A percentile compares a stretch with the other conserved stretches of the same genome.
phyloP scores from a whole-genome alignment of 2,329 filamentous ascomycete species.

The Neonectria faginata region DNA sequence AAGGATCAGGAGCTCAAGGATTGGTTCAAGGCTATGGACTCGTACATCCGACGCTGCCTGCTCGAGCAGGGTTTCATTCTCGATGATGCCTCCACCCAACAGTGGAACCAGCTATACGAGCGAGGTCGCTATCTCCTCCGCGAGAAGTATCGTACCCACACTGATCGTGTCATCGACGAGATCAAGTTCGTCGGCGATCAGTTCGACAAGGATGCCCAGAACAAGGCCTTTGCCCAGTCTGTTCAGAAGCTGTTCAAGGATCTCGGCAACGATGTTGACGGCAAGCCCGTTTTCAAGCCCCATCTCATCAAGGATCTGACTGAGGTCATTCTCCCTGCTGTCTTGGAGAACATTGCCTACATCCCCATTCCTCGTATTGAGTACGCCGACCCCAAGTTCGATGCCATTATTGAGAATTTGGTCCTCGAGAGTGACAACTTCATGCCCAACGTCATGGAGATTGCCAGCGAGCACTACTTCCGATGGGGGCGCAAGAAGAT shows the following conservation, averaged over 20 bases:
- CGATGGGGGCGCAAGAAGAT: constrained; percentile 93
- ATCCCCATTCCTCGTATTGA: constrained; percentile 95
- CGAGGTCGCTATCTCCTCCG: constrained; percentile 87
- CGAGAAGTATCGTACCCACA: constrained; percentile 87
- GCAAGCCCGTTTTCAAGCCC: constrained; percentile 90
- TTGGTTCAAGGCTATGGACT: constrained; percentile 87
- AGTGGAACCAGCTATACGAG: constrained; percentile 89
- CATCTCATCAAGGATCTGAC: constrained; percentile 90
- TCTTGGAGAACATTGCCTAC: constrained; percentile 89
- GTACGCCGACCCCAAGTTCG: constrained; percentile 84
- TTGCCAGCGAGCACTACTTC: constrained; percentile 93
- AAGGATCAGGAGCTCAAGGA: constrained; percentile 84
- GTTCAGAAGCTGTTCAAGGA: constrained; percentile 87
- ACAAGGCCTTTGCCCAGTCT: constrained; percentile 81
- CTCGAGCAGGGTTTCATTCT: constrained; percentile 93
- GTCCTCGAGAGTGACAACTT: constrained; percentile 97
- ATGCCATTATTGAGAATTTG: constrained; percentile 93
- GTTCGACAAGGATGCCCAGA: constrained; percentile 89
- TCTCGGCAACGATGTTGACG: constrained; percentile 87
- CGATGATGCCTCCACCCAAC: constrained; percentile 79
- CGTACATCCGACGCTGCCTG: constrained; percentile 83
- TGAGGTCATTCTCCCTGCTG: constrained; percentile 84
- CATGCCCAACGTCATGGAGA: constrained; percentile 90
- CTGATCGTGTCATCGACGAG: constrained; percentile 88
- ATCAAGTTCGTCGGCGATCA: constrained; percentile 89